Conservation (phyloP, 768 basidiomycete species). For the Lepiota brunneoincarnata region DNA sequence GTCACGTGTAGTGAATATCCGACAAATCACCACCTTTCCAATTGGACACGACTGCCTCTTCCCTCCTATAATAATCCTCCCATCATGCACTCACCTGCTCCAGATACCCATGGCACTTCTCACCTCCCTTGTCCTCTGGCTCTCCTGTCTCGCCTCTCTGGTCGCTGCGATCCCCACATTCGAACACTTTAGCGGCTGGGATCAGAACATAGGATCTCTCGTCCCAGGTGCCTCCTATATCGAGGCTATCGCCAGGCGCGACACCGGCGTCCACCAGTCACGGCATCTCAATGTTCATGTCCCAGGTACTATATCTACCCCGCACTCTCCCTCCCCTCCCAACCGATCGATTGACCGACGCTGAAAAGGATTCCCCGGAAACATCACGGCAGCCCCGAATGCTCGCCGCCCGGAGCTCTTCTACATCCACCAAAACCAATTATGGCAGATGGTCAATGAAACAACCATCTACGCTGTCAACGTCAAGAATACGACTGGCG, state of each 20-base stretch:
- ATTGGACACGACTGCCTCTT: neutral
- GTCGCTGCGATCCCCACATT: conserved; percentile 40
- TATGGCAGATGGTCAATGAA: conserved; percentile 56
- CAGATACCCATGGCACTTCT: conserved; percentile 11
- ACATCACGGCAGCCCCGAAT: conserved; percentile 40
- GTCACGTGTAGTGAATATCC: conserved; percentile 6
- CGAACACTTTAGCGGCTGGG: conserved; percentile 33
- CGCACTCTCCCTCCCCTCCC: neutral
- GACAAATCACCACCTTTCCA: conserved; percentile 5
- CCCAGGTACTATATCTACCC: neutral
- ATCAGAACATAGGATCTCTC: conserved; percentile 33
- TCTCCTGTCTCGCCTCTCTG: conserved; percentile 16
- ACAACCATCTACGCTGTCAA: conserved; percentile 54
- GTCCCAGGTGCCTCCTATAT: conserved; percentile 42
- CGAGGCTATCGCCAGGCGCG: conserved; percentile 24
- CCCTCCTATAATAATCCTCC: neutral
- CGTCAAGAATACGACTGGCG: conserved; percentile 47
- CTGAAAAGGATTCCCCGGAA: conserved; percentile 42
- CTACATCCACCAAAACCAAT: conserved; percentile 48
- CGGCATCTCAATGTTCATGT: conserved; percentile 13
- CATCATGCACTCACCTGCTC: neutral
- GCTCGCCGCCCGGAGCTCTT: conserved; percentile 42
- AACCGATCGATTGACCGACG: conserved; percentile 26
- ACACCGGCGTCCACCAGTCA: neutral
- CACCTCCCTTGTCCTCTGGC: conserved; percentile 20